Base-by-base conservation (phyloP, 2,329 filamentous ascomycete species). In the Colletotrichum godetiae region DNA sequence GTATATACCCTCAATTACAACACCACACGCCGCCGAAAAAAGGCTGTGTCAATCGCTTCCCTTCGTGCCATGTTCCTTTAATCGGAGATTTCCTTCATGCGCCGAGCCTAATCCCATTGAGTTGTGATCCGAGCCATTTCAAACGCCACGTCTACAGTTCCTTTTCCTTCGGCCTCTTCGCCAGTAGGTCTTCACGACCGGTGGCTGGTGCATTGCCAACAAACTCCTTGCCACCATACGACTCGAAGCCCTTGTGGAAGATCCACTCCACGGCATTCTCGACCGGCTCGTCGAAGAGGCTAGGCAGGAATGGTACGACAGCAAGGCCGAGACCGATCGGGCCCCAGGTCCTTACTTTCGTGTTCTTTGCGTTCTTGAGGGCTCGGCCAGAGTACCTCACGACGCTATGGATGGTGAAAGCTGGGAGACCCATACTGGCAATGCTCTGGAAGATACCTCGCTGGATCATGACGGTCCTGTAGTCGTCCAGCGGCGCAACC, bases 341-440 rank as follows among this genome's bases (percentile, higher is more conserved):
- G 0, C 90, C 93, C 93, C 94, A 99, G 0, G 94, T 97, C 77
- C 96, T 87, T 29, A 98, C 72, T 5, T 85, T 90, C 72, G 88
- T 86, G 80, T 93, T 97, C 87, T 97, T 96, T 24, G 88, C 87
- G 77, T 94, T 88, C 85, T 96, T 98, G 86, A 99, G 82, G n/a
- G 95, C 95, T 52, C 88, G 88, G 0, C 97, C 95, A 0, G 94
- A 95, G 80, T 99, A 98, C 74, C 92, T 90, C 64, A 99, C 97
- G 6, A 98, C 93, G 74, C 92, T 95, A 83, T 98, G 96, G 71
- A 98, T 98, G 0, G 95, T 98, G 75, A 98, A 94, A 0, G 95
- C 96, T 0, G 96, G 97, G 76, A 98, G 83, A 2, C 94, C 97
- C 97, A 99, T 99, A 79, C 92, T 94, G 0, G 97, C 97, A 60